These are phyloP conservation scores for Debaryomyces castellii DNA, from an alignment of 805 yeast species.

Conservation along the genomic window DNA sequence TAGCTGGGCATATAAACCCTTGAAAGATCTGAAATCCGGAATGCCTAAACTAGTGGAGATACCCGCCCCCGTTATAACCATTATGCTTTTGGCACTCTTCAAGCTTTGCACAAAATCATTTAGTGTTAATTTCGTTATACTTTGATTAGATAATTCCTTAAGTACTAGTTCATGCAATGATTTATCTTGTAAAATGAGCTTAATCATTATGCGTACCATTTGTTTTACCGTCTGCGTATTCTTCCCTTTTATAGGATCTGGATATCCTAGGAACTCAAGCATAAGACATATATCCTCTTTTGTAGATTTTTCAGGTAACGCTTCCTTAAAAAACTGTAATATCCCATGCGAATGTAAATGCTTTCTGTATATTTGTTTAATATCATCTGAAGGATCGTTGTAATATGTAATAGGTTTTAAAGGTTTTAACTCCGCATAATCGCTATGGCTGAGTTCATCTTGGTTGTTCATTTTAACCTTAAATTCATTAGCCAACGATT, in stretches of 20 bases:
- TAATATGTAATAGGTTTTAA: neutral
- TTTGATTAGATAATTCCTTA: neutral
- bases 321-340: slow-evolving; percentile 11
- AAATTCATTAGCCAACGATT: neutral
- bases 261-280: slow-evolving; percentile 18
- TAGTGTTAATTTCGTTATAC: slow-evolving; percentile 7
- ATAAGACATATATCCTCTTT: slow-evolving; percentile 14
- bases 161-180: neutral
- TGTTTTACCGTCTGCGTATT: slow-evolving; percentile 6
- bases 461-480: neutral
- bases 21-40: slow-evolving; percentile 89
- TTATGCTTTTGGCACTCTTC: slow-evolving; percentile 39
- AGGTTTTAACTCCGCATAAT: neutral
- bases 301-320: slow-evolving; percentile 11
- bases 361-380: slow-evolving; percentile 9
- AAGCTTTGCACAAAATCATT: slow-evolving; percentile 15
- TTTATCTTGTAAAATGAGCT: slow-evolving; percentile 9
- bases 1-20: slow-evolving; percentile 76
- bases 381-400: neutral
- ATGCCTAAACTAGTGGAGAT: slow-evolving; percentile 87
- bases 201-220: slow-evolving; percentile 9
- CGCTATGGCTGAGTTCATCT: neutral
- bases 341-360: slow-evolving; percentile 12
- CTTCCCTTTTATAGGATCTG: slow-evolving; percentile 5
- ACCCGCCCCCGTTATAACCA: slow-evolving; percentile 91